Evolutionary conservation across 257 asterid species (phyloP).

Genomic region (Solanum stenotomum): DNA sequence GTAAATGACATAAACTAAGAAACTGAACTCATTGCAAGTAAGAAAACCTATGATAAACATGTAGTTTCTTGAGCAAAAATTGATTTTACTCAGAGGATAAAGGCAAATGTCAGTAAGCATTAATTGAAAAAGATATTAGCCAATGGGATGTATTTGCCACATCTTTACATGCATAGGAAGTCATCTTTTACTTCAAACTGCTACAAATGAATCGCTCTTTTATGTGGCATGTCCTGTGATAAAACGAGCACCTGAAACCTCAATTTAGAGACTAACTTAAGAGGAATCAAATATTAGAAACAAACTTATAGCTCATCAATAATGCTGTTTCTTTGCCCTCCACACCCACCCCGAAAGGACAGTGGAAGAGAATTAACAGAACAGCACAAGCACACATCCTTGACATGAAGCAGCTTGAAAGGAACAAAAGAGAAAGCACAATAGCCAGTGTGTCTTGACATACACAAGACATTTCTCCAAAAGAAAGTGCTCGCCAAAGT

Average conservation of each 20-base stretch:
- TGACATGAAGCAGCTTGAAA: not conserved
- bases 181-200: not conserved
- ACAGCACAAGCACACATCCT: not conserved
- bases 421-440: not conserved
- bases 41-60: not conserved
- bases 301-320: not conserved
- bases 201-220: not conserved
- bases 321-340: not conserved
- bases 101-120: not conserved
- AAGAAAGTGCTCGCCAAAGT: conserved; percentile 68
- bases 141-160: not conserved
- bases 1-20: not conserved
- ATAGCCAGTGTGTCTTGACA: conserved; percentile 12
- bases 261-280: not conserved
- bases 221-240: not conserved
- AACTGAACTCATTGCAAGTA: not conserved
- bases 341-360: not conserved
- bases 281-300: not conserved
- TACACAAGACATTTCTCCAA: conserved; percentile 54
- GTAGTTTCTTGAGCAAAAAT: not conserved
- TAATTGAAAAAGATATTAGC: not conserved
- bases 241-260: not conserved
- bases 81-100: not conserved
- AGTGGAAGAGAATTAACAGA: not conserved
- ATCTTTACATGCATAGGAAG: not conserved